phyloP scores from a whole-genome alignment of 352 stramenopile genomes.

The Pythium insidiosum region DNA sequence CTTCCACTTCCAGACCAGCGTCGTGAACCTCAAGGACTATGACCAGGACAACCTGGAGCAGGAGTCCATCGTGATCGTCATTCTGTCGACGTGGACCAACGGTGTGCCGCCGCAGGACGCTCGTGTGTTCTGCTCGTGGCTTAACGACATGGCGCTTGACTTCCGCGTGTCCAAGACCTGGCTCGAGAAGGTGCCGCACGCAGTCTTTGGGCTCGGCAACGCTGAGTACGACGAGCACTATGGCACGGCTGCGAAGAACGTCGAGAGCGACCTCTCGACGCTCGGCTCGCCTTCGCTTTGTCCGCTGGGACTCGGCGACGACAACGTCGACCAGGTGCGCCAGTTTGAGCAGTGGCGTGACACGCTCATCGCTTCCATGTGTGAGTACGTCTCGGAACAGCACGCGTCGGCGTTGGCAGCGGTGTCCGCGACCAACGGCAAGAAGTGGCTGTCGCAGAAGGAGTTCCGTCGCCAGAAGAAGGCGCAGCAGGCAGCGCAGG shows the following conservation, averaged over 20 bases:
- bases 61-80: constrained; percentile 71
- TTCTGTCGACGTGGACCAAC: constrained; percentile 84
- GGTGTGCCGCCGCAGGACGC: constrained; percentile 70
- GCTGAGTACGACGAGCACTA: constrained; percentile 86
- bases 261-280: constrained; percentile 48
- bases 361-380: constrained; percentile 71
- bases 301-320: constrained; percentile 59
- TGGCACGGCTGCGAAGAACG: constrained; percentile 66
- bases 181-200: constrained; percentile 63
- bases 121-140: constrained; percentile 76
- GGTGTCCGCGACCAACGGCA: constrained; percentile 11
- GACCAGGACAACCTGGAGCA: constrained; percentile 88
- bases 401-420: constrained; percentile 9
- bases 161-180: constrained; percentile 84
- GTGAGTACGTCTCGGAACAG: constrained; percentile 54
- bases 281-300: constrained; percentile 63
- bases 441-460: constrained; percentile 72
- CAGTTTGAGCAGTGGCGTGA: constrained; percentile 81
- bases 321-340: constrained; percentile 76
- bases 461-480: constrained; percentile 82
- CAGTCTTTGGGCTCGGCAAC: constrained; percentile 83
- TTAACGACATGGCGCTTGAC: constrained; percentile 84
- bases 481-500: constrained; percentile 47
- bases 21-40: constrained; percentile 87
- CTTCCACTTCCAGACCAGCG: constrained; percentile 76